Base-by-base conservation (phyloP, 441 rosid genomes). In the Macaranga tanarius region DNA sequence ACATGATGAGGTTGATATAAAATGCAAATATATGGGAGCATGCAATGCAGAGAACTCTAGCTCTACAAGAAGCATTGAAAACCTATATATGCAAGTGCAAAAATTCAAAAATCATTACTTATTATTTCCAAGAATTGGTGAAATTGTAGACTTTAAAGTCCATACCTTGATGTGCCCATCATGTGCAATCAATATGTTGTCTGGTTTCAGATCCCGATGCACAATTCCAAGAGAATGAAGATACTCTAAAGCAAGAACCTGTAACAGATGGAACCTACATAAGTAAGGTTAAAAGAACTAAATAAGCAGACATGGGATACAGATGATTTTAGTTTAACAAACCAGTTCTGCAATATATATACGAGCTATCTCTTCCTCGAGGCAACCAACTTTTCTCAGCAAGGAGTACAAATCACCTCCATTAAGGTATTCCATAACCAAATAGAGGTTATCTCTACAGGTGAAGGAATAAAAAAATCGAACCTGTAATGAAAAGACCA, bases 171-270 rank as follows among this genome's bases (percentile, higher is more conserved):
- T 84, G 83, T 92, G 97, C 38, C 97, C 97, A 81, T 92, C 91
- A 75, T 92, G 88, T 31, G 91, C 96, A 69, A 92, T 90, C 75
- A 92, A 80, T 75, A 92, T 80, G 80, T 92, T 92, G 83, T 92
- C 97, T 47, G 97, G 97, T 79, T 92, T 92, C 71, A 92, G 72
- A 84, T 92, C 97, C 68, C 97, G 92, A 79, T 92, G 97, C 65
- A 92, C 97, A 79, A 90, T 86, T 56, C 90, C 87, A 58, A 78
- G 81, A 70, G 97, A 90, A 77, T 90, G 97, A 62, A 92, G 90
- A 79, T 92, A 87, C 76, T 92, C 97, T 78, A 92, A 80, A 78
- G 96, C 97, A 80, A 92, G 97, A 84, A 92, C 96, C 96, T 92
- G 86, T 67, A 77, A 84, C 61, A 81, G 62, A 72, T 42, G 65